Evolutionary conservation across 345 rosid genomes (phyloP).

Genomic region (Hibiscus tridactylites): DNA sequence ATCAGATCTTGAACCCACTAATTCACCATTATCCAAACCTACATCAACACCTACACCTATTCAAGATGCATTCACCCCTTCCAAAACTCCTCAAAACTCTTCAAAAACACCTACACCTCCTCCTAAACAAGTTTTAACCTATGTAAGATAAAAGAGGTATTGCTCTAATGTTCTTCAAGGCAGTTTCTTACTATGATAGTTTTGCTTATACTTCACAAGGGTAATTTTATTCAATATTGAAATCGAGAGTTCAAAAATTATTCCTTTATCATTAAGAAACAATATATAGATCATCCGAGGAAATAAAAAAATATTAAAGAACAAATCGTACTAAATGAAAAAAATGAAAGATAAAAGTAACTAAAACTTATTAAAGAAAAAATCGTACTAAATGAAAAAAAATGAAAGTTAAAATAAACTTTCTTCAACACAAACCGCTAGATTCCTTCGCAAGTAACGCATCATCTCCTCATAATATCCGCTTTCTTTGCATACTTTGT

Average conservation of each 20-base stretch:
- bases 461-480: conserved; percentile 96
- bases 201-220: not conserved
- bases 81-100: no score
- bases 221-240: not conserved
- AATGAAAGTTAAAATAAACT: not conserved
- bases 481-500: conserved; percentile 86
- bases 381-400: not conserved
- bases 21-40: no score
- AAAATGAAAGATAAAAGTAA: no score
- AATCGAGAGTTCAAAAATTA: not conserved
- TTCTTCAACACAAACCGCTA: conserved; percentile 60
- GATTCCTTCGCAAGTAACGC: conserved; percentile 86
- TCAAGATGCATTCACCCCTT: no score
- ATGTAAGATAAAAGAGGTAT: no score
- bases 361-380: no score
- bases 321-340: no score
- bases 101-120: no score
- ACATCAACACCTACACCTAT: no score
- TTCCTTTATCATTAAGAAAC: not conserved
- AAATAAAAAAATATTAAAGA: no score
- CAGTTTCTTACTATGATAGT: not conserved
- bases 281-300: not conserved
- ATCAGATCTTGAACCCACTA: no score
- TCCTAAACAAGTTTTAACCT: no score
- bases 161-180: not conserved